A percentile compares a stretch with the other conserved stretches of the same genome.
Evolutionary conservation across 257 asterid genomes (phyloP).

Genomic region (Rhazya stricta): DNA sequence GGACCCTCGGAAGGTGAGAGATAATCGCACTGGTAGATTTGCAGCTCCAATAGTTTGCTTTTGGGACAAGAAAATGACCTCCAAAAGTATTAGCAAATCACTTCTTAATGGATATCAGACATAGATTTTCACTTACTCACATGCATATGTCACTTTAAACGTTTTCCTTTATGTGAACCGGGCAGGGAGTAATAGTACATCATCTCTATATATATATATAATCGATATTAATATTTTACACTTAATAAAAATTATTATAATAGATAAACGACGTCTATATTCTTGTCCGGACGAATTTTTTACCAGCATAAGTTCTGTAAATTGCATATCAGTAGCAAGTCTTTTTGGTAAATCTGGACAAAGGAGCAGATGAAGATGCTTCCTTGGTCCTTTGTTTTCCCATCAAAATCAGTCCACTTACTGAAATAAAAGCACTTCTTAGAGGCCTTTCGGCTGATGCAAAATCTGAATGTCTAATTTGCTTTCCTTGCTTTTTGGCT

Average conservation of each 20-base stretch:
- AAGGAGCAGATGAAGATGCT: conserved; percentile 18
- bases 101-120: neutral
- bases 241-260: too few species aligned
- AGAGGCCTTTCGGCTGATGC: neutral
- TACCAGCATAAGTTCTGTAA: too few species aligned
- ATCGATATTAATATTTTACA: too few species aligned
- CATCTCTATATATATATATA: too few species aligned
- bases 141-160: too few species aligned
- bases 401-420: neutral
- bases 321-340: neutral
- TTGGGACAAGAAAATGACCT: conserved; percentile 10
- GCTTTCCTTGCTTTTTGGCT: neutral
- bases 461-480: neutral
- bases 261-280: too few species aligned
- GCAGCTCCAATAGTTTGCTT: neutral
- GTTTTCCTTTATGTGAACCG: too few species aligned
- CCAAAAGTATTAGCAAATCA: neutral
- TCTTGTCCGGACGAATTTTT: too few species aligned
- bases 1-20: neutral
- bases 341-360: conserved; percentile 1
- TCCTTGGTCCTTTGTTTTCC: neutral
- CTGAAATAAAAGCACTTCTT: conserved; percentile 1
- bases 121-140: neutral
- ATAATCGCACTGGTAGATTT: conserved; percentile 6
- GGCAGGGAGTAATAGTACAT: too few species aligned